Evolutionary conservation across 163 green algal genomes (phyloP).

Genomic region (Coccomyxa subellipsoidea): DNA sequence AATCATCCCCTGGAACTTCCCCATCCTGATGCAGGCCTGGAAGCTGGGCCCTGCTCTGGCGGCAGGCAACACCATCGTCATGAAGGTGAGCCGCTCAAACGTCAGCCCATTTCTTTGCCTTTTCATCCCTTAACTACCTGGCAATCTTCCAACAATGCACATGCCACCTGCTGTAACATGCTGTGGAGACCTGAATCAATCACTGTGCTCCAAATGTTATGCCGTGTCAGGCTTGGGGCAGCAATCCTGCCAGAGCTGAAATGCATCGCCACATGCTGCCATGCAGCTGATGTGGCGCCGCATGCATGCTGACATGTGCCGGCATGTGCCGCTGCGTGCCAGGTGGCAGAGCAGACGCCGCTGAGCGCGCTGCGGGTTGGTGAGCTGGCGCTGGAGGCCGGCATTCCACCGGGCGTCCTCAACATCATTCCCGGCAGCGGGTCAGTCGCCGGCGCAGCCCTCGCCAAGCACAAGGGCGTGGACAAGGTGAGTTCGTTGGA

Average conservation of each 20-base stretch:
- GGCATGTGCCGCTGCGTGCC: background rate
- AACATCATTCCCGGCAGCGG: constrained; percentile 61
- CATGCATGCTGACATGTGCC: background rate
- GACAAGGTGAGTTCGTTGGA: constrained; percentile 63
- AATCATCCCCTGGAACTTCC: constrained; percentile 68
- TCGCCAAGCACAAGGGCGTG: constrained; percentile 42
- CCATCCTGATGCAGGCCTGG: constrained; percentile 64
- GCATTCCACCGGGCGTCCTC: constrained; percentile 52
- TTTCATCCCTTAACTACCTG: too few species aligned
- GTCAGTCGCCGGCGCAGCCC: constrained; percentile 33
- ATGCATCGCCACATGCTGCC: too few species aligned
- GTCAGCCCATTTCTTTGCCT: too few species aligned
- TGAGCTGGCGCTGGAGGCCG: constrained; percentile 63
- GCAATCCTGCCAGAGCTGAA: too few species aligned
- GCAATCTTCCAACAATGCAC: too few species aligned
- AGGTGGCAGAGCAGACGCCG: constrained; percentile 67
- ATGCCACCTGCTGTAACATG: too few species aligned
- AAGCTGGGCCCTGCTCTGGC: constrained; percentile 69
- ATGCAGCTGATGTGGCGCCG: background rate
- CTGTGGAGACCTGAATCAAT: too few species aligned
- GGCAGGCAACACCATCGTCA: constrained; percentile 26
- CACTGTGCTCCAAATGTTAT: background rate
- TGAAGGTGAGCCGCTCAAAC: too few species aligned
- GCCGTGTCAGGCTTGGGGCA: too few species aligned
- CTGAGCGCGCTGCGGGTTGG: constrained; percentile 60